Percentiles rank a stretch among this genome's conserved stretches.
These are phyloP conservation scores for Vanrija pseudolonga DNA, from an alignment of 1,284 basidiomycete species.

Conservation along the genomic window DNA sequence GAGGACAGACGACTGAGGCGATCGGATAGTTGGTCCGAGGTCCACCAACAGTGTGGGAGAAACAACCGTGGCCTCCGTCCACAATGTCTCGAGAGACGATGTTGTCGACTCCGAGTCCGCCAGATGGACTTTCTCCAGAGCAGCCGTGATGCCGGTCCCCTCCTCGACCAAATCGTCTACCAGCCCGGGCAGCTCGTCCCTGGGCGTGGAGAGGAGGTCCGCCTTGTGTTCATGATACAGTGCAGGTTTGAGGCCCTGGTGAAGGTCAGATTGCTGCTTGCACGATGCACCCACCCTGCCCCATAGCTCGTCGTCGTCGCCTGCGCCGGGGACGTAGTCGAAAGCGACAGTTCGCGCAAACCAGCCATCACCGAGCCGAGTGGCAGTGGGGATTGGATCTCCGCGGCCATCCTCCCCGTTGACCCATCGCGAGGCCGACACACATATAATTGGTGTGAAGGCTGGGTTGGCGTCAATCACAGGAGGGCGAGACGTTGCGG, in stretches of 20 bases:
- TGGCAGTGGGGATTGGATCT: constrained; percentile 34
- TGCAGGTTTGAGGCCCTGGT: constrained; percentile 38
- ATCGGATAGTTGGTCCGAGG: constrained; percentile 21
- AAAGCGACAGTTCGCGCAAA: constrained; percentile 39
- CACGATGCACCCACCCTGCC: constrained; percentile 31
- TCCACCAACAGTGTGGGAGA: constrained; percentile 22
- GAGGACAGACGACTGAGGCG: not conserved
- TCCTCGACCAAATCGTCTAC: constrained; percentile 28
- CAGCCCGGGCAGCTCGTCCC: constrained; percentile 35
- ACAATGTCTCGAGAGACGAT: not conserved
- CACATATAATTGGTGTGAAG: constrained; percentile 47
- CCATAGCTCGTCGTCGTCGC: constrained; percentile 52
- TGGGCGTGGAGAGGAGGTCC: constrained; percentile 23
- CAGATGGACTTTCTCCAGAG: not conserved
- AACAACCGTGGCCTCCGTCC: not conserved
- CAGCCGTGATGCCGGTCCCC: not conserved
- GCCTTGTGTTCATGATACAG: constrained; percentile 36
- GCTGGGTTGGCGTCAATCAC: constrained; percentile 21
- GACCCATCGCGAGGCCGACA: constrained; percentile 46
- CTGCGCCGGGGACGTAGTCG: constrained; percentile 49
- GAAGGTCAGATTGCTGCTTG: not conserved
- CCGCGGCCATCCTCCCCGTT: constrained; percentile 15
- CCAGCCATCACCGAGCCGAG: constrained; percentile 19
- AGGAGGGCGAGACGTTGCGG: constrained; percentile 32
- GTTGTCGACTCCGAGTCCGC: not conserved